Evolutionary conservation across 768 basidiomycete genomes (phyloP).

Genomic region (Amanita pallidorosea): DNA sequence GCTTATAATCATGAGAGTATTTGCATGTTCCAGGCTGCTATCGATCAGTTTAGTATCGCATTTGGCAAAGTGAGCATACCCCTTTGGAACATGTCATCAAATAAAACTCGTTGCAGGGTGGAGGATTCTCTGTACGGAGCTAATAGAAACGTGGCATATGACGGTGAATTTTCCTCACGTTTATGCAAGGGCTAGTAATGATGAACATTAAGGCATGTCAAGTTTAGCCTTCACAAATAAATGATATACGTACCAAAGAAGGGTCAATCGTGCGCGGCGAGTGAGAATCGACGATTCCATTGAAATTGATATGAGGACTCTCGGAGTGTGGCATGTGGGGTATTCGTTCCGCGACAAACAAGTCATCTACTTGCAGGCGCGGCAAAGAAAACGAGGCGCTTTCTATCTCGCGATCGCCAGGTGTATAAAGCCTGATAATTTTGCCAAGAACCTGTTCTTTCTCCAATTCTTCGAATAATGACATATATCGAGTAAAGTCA

Average conservation of each 20-base stretch:
- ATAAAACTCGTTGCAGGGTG: slow-evolving; percentile 81
- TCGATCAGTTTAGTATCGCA: not conserved
- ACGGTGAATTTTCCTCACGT: slow-evolving; percentile 35
- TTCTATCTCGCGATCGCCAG: slow-evolving; percentile 29
- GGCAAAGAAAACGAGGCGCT: slow-evolving; percentile 40
- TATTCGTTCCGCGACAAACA: slow-evolving; percentile 33
- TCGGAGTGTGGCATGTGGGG: slow-evolving; percentile 26
- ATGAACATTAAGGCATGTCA: slow-evolving; percentile 8
- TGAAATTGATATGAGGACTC: slow-evolving; percentile 11
- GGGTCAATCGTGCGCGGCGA: slow-evolving; percentile 53
- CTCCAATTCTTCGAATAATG: slow-evolving; percentile 47
- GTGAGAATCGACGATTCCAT: slow-evolving; percentile 41
- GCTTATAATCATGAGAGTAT: slow-evolving; percentile 73
- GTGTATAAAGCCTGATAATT: slow-evolving; percentile 49
- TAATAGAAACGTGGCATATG: not conserved
- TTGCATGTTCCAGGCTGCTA: slow-evolving; percentile 54
- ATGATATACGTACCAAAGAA: slow-evolving; percentile 35
- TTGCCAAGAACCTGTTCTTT: slow-evolving; percentile 56
- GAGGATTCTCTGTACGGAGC: slow-evolving; percentile 51
- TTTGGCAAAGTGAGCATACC: slow-evolving; percentile 22
- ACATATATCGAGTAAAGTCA: slow-evolving; percentile 26
- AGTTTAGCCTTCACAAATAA: not conserved
- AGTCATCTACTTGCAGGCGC: slow-evolving; percentile 38
- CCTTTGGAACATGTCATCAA: slow-evolving; percentile 78
- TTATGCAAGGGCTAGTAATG: slow-evolving; percentile 58